Conservation (phyloP, 202 grass and related monocot species). For the Elaeis oleifera region DNA sequence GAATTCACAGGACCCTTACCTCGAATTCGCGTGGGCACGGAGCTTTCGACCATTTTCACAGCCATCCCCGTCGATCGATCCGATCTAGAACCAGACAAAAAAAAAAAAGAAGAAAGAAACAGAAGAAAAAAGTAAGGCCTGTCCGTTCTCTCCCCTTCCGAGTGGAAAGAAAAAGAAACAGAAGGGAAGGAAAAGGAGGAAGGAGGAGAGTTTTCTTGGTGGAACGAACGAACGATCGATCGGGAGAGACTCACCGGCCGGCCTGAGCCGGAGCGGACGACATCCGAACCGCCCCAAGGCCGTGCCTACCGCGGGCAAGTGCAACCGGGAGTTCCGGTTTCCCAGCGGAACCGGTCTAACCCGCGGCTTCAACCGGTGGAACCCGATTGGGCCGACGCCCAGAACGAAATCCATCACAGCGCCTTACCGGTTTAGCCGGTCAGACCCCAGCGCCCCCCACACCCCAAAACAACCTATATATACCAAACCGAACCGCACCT, state of each 20-base stretch:
- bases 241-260: slow-evolving; percentile 9
- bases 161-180: not conserved
- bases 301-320: not conserved
- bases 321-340: slow-evolving; percentile 17
- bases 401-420: not conserved
- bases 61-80: no score
- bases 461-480: not conserved
- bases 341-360: not conserved
- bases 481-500: slow-evolving; percentile 31
- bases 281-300: slow-evolving; percentile 6
- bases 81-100: no score
- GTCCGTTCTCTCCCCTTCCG: not conserved
- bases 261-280: slow-evolving; percentile 23
- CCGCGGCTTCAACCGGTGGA: slow-evolving; percentile 1
- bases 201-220: not conserved
- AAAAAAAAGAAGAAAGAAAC: not conserved
- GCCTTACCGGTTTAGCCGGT: slow-evolving; percentile 34
- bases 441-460: not conserved
- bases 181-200: no score
- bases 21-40: no score
- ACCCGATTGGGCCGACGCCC: not conserved
- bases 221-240: not conserved
- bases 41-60: no score
- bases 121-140: not conserved
- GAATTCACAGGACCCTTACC: no score